These are phyloP conservation scores for Trichoderma semiorbis DNA, from an alignment of 2,329 filamentous ascomycete genomes.

Conservation along the genomic window DNA sequence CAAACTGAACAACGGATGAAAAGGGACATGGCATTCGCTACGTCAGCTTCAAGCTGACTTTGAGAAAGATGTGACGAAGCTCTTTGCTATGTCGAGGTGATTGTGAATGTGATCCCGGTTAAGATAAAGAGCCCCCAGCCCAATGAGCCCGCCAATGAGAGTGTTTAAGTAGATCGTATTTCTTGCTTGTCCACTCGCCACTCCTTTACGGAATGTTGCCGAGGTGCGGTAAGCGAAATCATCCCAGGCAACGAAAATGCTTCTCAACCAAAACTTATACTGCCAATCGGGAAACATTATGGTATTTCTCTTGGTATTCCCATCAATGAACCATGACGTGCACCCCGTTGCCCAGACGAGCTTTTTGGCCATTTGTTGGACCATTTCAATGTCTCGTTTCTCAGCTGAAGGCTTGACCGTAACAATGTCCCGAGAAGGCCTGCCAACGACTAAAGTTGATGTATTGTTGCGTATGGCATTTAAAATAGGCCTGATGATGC, in stretches of 20 bases:
- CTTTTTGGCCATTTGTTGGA: conserved; percentile 39
- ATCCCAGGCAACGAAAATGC: conserved; percentile 39
- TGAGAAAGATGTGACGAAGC: neutral
- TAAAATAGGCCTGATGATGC: conserved; percentile 37
- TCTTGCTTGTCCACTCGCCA: too few species aligned
- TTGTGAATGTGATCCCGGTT: neutral
- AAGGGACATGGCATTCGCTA: too few species aligned
- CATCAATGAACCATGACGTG: conserved; percentile 50
- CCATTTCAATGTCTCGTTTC: conserved; percentile 28
- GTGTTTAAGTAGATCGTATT: neutral
- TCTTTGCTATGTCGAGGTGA: neutral
- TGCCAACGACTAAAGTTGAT: conserved; percentile 1
- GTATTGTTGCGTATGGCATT: conserved; percentile 22
- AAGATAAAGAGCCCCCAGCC: neutral
- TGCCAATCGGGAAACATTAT: conserved; percentile 53
- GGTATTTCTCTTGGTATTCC: conserved; percentile 44
- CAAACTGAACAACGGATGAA: too few species aligned
- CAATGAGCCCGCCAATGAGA: neutral
- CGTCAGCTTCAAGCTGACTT: neutral
- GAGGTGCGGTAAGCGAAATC: conserved; percentile 31
- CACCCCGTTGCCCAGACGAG: conserved; percentile 50
- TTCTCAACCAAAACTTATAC: conserved; percentile 46
- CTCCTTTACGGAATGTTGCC: neutral
- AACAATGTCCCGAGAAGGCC: conserved; percentile 26
- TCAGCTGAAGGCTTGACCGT: conserved; percentile 31